Percentiles rank a stretch among this genome's conserved stretches.
phyloP scores from a whole-genome alignment of 352 stramenopile species.

The Globisporangium abappressorium region DNA sequence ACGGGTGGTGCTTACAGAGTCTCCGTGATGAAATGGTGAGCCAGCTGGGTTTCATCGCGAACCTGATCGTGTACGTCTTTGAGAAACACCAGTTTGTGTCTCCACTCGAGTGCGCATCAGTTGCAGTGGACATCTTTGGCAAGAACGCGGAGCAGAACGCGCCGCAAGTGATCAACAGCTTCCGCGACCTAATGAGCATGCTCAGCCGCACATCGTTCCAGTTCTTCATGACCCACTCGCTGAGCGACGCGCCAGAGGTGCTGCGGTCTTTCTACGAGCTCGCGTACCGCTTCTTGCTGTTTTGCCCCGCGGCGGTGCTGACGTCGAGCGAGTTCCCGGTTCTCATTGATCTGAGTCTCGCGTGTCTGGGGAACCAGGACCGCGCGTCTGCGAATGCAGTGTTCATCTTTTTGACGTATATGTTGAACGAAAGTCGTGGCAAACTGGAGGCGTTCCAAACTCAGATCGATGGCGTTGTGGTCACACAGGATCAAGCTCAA shows the following conservation, averaged over 20 bases:
- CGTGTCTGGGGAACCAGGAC: constrained; percentile 65
- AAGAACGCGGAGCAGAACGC: constrained; percentile 30
- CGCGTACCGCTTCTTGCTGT: constrained; percentile 66
- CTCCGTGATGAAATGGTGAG: constrained; percentile 51
- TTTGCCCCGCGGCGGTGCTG: constrained; percentile 62
- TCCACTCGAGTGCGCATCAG: constrained; percentile 61
- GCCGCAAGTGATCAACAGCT: constrained; percentile 41
- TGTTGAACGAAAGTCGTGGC: constrained; percentile 52
- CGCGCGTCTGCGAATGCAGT: constrained; percentile 63
- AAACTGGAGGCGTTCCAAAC: constrained; percentile 40
- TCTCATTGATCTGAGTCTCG: constrained; percentile 54
- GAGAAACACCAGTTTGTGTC: constrained; percentile 48
- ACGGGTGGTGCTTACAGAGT: constrained; percentile 72
- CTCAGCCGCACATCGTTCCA: constrained; percentile 63
- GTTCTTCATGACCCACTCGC: constrained; percentile 55
- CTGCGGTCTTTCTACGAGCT: constrained; percentile 67
- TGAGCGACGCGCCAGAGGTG: constrained; percentile 60
- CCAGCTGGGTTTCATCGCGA: constrained; percentile 47
- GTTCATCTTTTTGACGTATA: constrained; percentile 59
- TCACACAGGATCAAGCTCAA: constrained; percentile 29
- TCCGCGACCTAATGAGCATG: constrained; percentile 51
- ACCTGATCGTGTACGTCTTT: constrained; percentile 60
- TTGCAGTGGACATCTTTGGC: constrained; percentile 69
- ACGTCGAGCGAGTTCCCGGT: constrained; percentile 52
- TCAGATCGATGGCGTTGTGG: constrained; percentile 45